Conservation (phyloP, 2,329 filamentous ascomycete genomes). For the Botrytis pseudocinerea region DNA sequence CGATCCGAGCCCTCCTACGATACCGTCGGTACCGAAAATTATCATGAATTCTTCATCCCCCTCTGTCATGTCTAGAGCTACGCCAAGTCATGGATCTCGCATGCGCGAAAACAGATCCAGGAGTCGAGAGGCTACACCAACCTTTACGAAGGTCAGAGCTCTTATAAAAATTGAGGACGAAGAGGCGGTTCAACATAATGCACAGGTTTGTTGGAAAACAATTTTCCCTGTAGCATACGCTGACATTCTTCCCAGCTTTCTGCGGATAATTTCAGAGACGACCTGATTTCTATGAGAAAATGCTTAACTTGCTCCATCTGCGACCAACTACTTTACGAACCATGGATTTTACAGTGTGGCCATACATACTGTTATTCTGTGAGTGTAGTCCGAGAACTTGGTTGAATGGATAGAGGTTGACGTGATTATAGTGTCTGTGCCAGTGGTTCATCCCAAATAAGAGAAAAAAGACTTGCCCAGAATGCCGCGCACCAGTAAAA, state of each 20-base stretch:
- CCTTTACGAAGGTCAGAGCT: background rate
- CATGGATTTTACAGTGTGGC: constrained; percentile 66
- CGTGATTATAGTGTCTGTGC: constrained; percentile 39
- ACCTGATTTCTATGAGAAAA: constrained; percentile 61
- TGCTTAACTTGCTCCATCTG: constrained; percentile 69
- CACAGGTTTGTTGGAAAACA: constrained; percentile 26
- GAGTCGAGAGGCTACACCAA: constrained; percentile 25
- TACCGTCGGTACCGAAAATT: constrained; percentile 5
- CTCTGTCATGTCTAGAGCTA: constrained; percentile 12
- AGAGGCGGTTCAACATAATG: constrained; percentile 24
- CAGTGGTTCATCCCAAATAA: constrained; percentile 46
- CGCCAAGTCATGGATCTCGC: constrained; percentile 15
- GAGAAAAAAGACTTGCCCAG: constrained; percentile 65
- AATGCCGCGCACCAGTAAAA: constrained; percentile 61
- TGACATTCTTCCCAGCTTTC: constrained; percentile 33
- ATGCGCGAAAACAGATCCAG: constrained; percentile 12
- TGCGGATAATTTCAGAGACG: constrained; percentile 40
- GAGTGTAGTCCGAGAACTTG: constrained; percentile 35
- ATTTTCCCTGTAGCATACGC: background rate
- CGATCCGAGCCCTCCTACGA: background rate
- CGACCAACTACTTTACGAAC: constrained; percentile 67
- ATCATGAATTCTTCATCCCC: constrained; percentile 28
- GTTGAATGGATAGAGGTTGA: constrained; percentile 26
- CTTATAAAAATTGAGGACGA: constrained; percentile 17
- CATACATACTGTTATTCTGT: constrained; percentile 73